A percentile compares a stretch with the other conserved stretches of the same genome.
phyloP scores from a whole-genome alignment of 2,329 filamentous ascomycete species.

The Thielaviopsis cerberus region DNA sequence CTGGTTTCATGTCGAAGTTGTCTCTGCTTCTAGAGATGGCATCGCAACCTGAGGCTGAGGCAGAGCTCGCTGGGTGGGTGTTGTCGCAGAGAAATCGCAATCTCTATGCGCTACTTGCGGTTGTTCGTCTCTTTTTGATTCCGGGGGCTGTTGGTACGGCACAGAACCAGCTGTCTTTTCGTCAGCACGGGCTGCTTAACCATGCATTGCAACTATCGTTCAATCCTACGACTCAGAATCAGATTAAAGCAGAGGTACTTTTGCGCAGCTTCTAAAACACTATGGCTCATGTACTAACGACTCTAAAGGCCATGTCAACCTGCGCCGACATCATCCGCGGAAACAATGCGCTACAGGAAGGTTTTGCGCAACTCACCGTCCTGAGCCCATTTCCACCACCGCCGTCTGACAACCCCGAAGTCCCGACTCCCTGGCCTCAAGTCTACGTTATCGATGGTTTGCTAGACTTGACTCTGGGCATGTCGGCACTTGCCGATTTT shows the following conservation, averaged over 20 bases:
- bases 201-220: slow-evolving; percentile 73
- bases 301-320: slow-evolving; percentile 50
- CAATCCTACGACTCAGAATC: slow-evolving; percentile 47
- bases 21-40: slow-evolving; percentile 46
- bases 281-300: slow-evolving; percentile 2
- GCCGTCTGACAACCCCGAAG: slow-evolving; percentile 19
- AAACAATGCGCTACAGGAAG: slow-evolving; percentile 65
- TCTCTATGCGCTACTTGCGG: slow-evolving; percentile 70
- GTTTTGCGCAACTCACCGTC: slow-evolving; percentile 74
- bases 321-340: slow-evolving; percentile 78
- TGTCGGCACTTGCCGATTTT: slow-evolving; percentile 48
- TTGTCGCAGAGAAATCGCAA: slow-evolving; percentile 71
- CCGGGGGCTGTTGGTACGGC: slow-evolving; percentile 61
- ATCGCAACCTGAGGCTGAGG: slow-evolving; percentile 26
- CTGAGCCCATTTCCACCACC: slow-evolving; percentile 18
- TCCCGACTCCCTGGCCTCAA: slow-evolving; percentile 22
- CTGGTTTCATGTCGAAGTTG: slow-evolving; percentile 59
- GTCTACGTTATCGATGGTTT: slow-evolving; percentile 90
- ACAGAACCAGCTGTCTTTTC: slow-evolving; percentile 72
- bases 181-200: slow-evolving; percentile 61
- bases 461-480: slow-evolving; percentile 59
- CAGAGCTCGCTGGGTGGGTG: slow-evolving; percentile 54
- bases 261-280: neutral
- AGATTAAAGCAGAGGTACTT: slow-evolving; percentile 62
- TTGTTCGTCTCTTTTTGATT: slow-evolving; percentile 71